phyloP scores from a whole-genome alignment of 2,329 filamentous ascomycete genomes.

The Elsinoe batatas region DNA sequence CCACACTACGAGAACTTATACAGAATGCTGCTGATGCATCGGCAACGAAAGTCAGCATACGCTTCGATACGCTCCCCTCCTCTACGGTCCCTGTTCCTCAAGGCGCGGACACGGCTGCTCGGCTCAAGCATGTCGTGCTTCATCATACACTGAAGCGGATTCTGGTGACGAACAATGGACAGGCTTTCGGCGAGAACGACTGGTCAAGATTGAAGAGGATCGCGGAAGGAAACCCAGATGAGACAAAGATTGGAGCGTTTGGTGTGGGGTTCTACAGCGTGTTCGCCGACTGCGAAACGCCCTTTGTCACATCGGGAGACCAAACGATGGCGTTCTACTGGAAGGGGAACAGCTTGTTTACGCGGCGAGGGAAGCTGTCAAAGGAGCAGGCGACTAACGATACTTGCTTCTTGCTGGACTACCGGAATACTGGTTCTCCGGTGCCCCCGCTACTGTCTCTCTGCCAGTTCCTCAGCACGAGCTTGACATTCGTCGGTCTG shows the following conservation, averaged over 20 bases:
- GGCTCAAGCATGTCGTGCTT: conserved; percentile 71
- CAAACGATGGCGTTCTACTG: conserved; percentile 98
- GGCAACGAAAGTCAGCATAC: conserved; percentile 78
- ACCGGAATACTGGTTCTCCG: conserved; percentile 78
- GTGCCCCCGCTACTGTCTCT: conserved; percentile 78
- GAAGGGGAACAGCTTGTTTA: conserved; percentile 97
- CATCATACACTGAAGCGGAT: conserved; percentile 80
- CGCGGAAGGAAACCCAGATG: conserved; percentile 96
- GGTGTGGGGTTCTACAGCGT: conserved; percentile 98
- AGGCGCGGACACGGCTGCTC: conserved; percentile 56
- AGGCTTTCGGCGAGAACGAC: conserved; percentile 78
- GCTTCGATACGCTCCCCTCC: conserved; percentile 84
- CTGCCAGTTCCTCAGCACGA: conserved; percentile 86
- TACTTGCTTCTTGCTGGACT: conserved; percentile 91
- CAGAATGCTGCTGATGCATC: conserved; percentile 98
- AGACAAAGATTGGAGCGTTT: conserved; percentile 98
- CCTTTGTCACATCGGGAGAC: conserved; percentile 85
- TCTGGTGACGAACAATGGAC: conserved; percentile 87
- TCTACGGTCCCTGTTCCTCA: conserved; percentile 60
- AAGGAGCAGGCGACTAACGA: conserved; percentile 50
- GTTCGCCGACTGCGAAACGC: conserved; percentile 95
- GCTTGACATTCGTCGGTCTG: conserved; percentile 87
- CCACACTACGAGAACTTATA: conserved; percentile 77
- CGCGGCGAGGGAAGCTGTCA: conserved; percentile 68
- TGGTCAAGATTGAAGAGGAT: conserved; percentile 93